These are phyloP conservation scores for Aspergillus thermomutatus DNA, from an alignment of 2,329 filamentous ascomycete species.

Conservation along the genomic window DNA sequence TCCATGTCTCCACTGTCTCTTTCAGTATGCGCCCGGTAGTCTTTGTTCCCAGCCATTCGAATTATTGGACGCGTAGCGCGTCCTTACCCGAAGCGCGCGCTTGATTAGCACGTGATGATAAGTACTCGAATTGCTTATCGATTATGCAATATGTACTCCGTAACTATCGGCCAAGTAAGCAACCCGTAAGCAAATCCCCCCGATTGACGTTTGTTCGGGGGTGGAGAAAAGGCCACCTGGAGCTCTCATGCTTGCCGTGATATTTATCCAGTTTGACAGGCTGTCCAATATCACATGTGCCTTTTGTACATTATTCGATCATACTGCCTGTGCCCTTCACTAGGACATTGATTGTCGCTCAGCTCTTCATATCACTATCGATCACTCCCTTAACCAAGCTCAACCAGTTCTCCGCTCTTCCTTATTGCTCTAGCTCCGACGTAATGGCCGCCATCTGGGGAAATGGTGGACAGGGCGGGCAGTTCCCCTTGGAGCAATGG, in stretches of 20 bases:
- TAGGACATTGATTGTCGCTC: not conserved
- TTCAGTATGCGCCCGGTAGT: not conserved
- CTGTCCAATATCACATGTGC: not conserved
- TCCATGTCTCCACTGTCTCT: not conserved
- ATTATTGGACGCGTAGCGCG: slow-evolving; percentile 22
- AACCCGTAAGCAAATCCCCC: not conserved
- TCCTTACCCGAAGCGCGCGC: slow-evolving; percentile 11
- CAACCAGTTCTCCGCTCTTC: not conserved
- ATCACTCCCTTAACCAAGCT: not conserved
- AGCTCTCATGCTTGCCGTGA: slow-evolving; percentile 3
- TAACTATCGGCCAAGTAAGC: slow-evolving; percentile 12
- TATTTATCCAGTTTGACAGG: not conserved
- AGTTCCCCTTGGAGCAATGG: slow-evolving; percentile 89
- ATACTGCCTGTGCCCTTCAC: not conserved
- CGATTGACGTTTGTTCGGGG: slow-evolving; percentile 5
- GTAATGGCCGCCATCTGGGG: slow-evolving; percentile 45
- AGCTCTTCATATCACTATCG: not conserved
- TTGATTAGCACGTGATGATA: slow-evolving; percentile 7
- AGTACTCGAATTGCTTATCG: not conserved
- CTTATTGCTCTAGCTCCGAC: not conserved
- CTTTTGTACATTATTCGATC: not conserved
- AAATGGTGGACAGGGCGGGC: slow-evolving; percentile 47
- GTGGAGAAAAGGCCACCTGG: slow-evolving; percentile 22
- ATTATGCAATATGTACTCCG: no score
- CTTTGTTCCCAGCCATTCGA: slow-evolving; percentile 13